phyloP scores from a whole-genome alignment of 345 rosid genomes.

The Turnera subulata region DNA sequence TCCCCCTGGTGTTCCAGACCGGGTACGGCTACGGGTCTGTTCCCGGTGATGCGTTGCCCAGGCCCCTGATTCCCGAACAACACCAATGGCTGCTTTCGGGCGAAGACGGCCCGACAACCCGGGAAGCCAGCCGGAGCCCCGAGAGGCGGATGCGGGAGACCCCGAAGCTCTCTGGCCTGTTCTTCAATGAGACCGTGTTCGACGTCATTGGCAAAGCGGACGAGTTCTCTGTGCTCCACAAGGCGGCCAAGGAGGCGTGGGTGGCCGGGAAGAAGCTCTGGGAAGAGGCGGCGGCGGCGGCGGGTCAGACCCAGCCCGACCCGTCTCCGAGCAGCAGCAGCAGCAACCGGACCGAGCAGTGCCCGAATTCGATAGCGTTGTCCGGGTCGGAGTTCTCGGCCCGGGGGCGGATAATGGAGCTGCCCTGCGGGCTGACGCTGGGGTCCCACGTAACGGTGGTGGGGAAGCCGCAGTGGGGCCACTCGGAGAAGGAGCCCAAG shows the following conservation, averaged over 20 bases:
- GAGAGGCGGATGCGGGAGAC: constrained; percentile 20
- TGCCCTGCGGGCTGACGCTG: constrained; percentile 82
- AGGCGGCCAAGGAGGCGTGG: constrained; percentile 68
- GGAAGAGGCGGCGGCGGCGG: constrained; percentile 57
- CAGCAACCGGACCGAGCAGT: constrained; percentile 21
- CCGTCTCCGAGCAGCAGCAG: too few species aligned
- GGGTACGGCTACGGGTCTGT: constrained; percentile 26
- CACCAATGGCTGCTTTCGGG: not conserved
- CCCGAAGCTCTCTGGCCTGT: constrained; percentile 8
- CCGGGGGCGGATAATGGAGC: constrained; percentile 41
- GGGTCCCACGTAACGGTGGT: constrained; percentile 83
- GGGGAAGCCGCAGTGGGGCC: constrained; percentile 68
- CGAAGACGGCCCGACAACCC: not conserved
- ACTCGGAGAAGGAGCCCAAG: constrained; percentile 51
- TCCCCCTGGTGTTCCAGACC: constrained; percentile 41
- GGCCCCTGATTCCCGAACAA: constrained; percentile 20
- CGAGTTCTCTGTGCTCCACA: constrained; percentile 46
- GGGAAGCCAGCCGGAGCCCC: constrained; percentile 3
- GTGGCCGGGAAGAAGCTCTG: constrained; percentile 63
- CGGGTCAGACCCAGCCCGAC: constrained; percentile 39
- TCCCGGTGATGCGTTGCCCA: constrained; percentile 26
- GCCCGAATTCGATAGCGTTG: constrained; percentile 63
- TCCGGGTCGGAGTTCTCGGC: constrained; percentile 53
- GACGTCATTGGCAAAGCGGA: constrained; percentile 11
- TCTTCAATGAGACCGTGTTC: constrained; percentile 20